Percentiles rank a stretch among this genome's conserved stretches.
Conservation (phyloP, 768 basidiomycete genomes). For the Agaricus blazei region DNA sequence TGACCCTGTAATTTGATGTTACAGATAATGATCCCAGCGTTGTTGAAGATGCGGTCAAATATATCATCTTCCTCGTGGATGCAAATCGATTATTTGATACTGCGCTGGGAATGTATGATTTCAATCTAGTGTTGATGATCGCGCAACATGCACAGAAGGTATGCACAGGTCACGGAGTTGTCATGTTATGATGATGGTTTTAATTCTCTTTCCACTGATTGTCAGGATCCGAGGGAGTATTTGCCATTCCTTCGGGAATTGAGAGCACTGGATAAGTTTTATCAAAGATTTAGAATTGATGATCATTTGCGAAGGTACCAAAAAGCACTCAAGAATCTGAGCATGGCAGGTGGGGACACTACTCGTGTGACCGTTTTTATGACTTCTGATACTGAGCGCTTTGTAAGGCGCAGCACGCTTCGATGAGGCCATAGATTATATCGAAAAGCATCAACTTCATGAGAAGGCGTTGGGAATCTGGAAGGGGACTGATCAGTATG, state of each 20-base stretch:
- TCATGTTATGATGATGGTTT: neutral
- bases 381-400: neutral
- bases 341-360: constrained; percentile 52
- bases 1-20: neutral
- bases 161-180: neutral
- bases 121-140: constrained; percentile 90
- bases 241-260: constrained; percentile 94
- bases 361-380: neutral
- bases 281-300: constrained; percentile 89
- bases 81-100: constrained; percentile 89
- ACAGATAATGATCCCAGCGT: constrained; percentile 57
- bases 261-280: constrained; percentile 68
- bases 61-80: constrained; percentile 96
- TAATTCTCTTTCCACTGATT: neutral
- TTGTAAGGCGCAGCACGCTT: constrained; percentile 61
- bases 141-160: constrained; percentile 98
- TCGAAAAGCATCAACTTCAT: constrained; percentile 75
- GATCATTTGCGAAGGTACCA: constrained; percentile 79
- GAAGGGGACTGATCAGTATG: constrained; percentile 56
- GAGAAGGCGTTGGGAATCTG: constrained; percentile 72
- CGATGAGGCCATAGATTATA: constrained; percentile 74
- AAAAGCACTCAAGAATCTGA: constrained; percentile 72
- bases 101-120: constrained; percentile 98
- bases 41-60: constrained; percentile 96
- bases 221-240: constrained; percentile 94